Percentiles rank a stretch among this genome's conserved stretches.
Conservation (phyloP, 768 basidiomycete genomes). For the Lactifluus piperatus region DNA sequence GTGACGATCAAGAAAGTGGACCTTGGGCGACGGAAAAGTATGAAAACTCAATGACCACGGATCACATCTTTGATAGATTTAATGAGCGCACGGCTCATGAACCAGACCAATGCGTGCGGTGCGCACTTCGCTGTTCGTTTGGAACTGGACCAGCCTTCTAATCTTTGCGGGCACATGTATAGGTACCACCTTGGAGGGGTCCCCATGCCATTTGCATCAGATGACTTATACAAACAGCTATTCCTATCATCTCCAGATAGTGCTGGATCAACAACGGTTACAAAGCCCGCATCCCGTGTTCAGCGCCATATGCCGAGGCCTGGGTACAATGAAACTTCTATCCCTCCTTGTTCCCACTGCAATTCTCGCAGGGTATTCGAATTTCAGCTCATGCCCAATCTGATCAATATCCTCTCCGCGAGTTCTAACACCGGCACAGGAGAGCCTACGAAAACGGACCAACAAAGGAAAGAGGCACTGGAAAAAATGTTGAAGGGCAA, state of each 20-base stretch:
- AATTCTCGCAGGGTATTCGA: constrained; percentile 69
- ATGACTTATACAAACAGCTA: constrained; percentile 59
- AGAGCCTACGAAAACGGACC: constrained; percentile 42
- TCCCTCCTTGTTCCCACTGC: constrained; percentile 66
- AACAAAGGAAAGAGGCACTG: constrained; percentile 58
- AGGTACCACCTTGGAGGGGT: constrained; percentile 85
- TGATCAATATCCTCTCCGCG: constrained; percentile 66
- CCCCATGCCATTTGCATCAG: constrained; percentile 82
- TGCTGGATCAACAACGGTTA: constrained; percentile 41
- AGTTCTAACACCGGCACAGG: constrained; percentile 20
- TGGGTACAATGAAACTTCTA: constrained; percentile 42
- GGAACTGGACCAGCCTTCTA: not conserved
- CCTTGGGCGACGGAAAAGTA: constrained; percentile 67
- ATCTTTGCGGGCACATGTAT: constrained; percentile 3
- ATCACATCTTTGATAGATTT: constrained; percentile 83
- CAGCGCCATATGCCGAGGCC: constrained; percentile 35
- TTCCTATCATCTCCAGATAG: constrained; percentile 48
- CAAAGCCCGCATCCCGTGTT: constrained; percentile 55
- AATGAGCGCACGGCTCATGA: constrained; percentile 59
- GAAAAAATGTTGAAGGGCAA: constrained; percentile 44
- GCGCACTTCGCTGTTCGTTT: constrained; percentile 23
- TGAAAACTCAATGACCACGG: constrained; percentile 71
- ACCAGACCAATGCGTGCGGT: constrained; percentile 86
- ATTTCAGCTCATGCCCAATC: constrained; percentile 89
- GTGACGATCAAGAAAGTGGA: constrained; percentile 35